Percentiles rank a stretch among this genome's conserved stretches.
phyloP scores from a whole-genome alignment of 192 early-diverging fungal genomes.

The Chytriomyces sp. region DNA sequence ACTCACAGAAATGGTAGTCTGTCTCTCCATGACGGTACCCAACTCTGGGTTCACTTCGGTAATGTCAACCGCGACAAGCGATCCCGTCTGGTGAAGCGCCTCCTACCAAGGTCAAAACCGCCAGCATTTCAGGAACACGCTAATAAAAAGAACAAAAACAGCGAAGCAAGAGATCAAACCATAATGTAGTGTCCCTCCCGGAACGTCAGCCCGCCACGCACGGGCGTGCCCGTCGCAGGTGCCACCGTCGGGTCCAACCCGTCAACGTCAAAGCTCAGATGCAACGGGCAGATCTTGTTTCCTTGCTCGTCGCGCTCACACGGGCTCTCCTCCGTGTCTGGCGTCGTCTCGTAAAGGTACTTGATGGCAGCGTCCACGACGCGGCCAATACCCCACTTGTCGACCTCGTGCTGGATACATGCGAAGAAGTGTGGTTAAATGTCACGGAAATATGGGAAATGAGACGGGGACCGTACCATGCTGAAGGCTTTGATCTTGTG shows the following conservation, averaged over 20 bases:
- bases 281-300: conserved; percentile 25
- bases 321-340: neutral
- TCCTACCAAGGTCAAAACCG: conserved; percentile 60
- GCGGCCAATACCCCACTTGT: conserved; percentile 88
- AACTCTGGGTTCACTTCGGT: conserved; percentile 94
- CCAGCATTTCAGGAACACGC: neutral
- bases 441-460: neutral
- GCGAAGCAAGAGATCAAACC: neutral
- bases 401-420: conserved; percentile 72
- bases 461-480: conserved; percentile 58
- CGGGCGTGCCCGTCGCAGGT: conserved; percentile 93
- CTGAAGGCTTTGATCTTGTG: conserved; percentile 90
- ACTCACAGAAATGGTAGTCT: conserved; percentile 80
- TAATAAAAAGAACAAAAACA: neutral
- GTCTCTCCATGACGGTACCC: conserved; percentile 64
- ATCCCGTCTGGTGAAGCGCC: conserved; percentile 81
- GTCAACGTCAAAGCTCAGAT: conserved; percentile 84
- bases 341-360: conserved; percentile 67
- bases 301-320: conserved; percentile 19
- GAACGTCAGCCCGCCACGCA: conserved; percentile 92
- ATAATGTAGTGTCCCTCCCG: conserved; percentile 94
- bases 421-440: neutral
- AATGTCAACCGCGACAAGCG: conserved; percentile 87
- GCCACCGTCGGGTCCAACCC: conserved; percentile 92
- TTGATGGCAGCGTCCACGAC: conserved; percentile 92